A percentile compares a stretch with the other conserved stretches of the same genome.
Evolutionary conservation across 495 filamentous ascomycete genomes (phyloP).

Genomic region (Oidiodendron maius): DNA sequence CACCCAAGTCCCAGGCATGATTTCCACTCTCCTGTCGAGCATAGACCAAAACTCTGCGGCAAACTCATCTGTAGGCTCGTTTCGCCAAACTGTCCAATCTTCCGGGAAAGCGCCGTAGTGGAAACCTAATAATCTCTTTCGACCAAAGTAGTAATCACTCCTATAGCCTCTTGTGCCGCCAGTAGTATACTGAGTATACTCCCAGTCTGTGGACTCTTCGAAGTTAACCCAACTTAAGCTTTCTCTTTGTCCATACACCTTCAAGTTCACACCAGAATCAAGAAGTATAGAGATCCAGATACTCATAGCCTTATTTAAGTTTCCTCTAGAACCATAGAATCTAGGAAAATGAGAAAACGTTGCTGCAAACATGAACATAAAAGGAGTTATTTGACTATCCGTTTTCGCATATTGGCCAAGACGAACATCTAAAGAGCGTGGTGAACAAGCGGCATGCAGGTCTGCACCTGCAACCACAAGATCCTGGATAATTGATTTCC

Average conservation of each 20-base stretch:
- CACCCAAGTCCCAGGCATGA: background rate
- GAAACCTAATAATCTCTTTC: background rate
- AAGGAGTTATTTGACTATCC: too few species aligned
- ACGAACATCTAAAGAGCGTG: background rate
- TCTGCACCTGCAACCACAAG: background rate
- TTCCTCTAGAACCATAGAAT: too few species aligned
- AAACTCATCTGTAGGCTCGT: background rate
- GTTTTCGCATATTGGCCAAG: too few species aligned
- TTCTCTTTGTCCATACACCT: background rate
- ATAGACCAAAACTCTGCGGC: background rate
- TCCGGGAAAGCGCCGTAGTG: background rate
- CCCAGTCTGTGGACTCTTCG: too few species aligned
- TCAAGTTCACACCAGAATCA: background rate
- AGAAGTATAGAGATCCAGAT: background rate
- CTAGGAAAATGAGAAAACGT: too few species aligned
- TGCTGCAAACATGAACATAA: too few species aligned
- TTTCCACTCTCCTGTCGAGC: background rate
- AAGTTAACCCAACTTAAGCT: background rate
- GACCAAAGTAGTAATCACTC: too few species aligned
- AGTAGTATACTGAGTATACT: too few species aligned
- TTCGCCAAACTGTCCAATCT: background rate
- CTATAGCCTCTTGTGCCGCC: too few species aligned
- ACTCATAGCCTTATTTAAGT: too few species aligned
- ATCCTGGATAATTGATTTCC: background rate
- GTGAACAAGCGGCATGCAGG: background rate